Evolutionary conservation across 768 basidiomycete genomes (phyloP).

Genomic region (Tephrocybe sp.): DNA sequence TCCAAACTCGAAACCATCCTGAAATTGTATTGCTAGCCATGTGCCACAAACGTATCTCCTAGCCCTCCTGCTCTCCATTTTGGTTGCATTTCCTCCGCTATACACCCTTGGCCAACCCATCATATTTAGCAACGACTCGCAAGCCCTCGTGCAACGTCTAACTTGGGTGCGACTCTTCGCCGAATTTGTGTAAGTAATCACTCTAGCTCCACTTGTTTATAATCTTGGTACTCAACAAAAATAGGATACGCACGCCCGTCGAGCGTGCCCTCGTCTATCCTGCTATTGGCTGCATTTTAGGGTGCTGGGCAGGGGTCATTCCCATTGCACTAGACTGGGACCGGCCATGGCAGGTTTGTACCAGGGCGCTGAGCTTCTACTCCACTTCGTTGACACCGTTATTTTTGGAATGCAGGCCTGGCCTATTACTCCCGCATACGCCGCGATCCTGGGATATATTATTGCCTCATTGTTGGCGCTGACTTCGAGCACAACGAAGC

Average conservation of each 20-base stretch:
- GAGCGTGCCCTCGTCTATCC: constrained; percentile 84
- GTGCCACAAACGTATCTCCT: constrained; percentile 63
- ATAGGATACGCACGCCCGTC: constrained; percentile 56
- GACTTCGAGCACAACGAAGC: constrained; percentile 34
- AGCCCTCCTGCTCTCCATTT: constrained; percentile 62
- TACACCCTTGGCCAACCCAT: constrained; percentile 68
- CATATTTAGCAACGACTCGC: constrained; percentile 32
- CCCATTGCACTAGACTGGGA: constrained; percentile 96
- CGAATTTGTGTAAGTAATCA: constrained; percentile 67
- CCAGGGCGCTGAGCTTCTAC: not conserved
- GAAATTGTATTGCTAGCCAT: constrained; percentile 36
- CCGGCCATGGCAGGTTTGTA: constrained; percentile 89
- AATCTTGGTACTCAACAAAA: not conserved
- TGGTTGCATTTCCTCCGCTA: constrained; percentile 64
- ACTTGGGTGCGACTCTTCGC: constrained; percentile 80
- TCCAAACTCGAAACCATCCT: too few relatives aligned
- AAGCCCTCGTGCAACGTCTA: constrained; percentile 52
- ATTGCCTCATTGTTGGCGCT: constrained; percentile 56
- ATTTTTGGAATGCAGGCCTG: constrained; percentile 52
- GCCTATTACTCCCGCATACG: constrained; percentile 77
- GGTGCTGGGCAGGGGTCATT: constrained; percentile 78
- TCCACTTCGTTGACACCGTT: constrained; percentile 1
- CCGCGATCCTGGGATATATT: constrained; percentile 68
- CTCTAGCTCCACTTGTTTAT: not conserved
- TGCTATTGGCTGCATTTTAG: constrained; percentile 64